Evolutionary conservation across 495 filamentous ascomycete genomes (phyloP), one percentile per base, ranked within the genome.

Genomic region (Evernia prunastri): DNA sequence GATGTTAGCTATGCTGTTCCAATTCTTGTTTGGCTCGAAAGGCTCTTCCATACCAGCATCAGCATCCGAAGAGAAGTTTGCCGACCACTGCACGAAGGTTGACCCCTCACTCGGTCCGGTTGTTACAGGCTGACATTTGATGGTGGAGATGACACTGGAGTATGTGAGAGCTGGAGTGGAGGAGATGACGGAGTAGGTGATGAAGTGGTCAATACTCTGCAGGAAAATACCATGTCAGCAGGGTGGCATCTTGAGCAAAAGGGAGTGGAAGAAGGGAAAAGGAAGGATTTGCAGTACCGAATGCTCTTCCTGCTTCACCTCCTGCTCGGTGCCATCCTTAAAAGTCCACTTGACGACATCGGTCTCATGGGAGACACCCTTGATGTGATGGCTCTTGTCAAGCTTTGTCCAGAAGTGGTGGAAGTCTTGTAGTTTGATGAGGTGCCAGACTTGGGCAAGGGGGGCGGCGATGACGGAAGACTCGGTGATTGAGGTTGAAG

Each of bases 281-380:
- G 61, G 40, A 23, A 59, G 35, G 56, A 53, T 53, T 27, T 23
- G 40, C 69, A 80, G 36, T 73, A 86, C 84, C 62, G 82, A 84
- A 75, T 88, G 84, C 75, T 87, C 86, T 71, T 89, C 86, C 72
- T 84, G 83, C 82, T 88, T 88, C 64, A 89, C 81, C 67, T 89
- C 85, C 42, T 86, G 70, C 59, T 78, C 71, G 33, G 79, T 83
- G 20, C 85, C 86, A 67, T 89, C 86, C 61, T 80, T 79, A 75
- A 87, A 89, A 10, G 74, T 79, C 86, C 86, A 89, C 68, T 81
- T 76, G 37, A 86, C 78, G 58, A 87, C 72, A 64, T 87, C 84
- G n/a, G 85, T 82, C 69, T 89, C 86, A 27, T 77, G 70, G 60
- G 74, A 82, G 43, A 78, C 72, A 23, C 82, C 84, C 72, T 85